phyloP scores from a whole-genome alignment of 768 basidiomycete genomes.

The Mycena belliarum region DNA sequence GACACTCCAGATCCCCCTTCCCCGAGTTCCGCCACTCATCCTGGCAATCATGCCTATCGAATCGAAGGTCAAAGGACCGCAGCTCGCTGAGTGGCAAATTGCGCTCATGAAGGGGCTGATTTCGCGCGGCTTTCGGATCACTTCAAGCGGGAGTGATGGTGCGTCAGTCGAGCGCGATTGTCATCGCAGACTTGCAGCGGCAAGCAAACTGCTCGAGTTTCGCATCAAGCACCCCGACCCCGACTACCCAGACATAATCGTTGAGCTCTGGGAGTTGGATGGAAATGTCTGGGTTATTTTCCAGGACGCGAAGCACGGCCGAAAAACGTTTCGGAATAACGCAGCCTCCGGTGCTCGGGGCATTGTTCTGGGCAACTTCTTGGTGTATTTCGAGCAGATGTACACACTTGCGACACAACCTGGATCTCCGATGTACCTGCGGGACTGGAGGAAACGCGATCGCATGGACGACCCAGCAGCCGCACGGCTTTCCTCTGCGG shows the following conservation, averaged over 20 bases:
- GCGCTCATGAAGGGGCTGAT: background rate
- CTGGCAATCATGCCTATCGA: slow-evolving; percentile 11
- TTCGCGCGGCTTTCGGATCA: background rate
- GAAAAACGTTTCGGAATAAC: background rate
- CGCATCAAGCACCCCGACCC: background rate
- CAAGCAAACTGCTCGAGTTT: background rate
- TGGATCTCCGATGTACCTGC: background rate
- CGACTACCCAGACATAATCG: background rate
- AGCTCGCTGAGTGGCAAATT: slow-evolving; percentile 1
- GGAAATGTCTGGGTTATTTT: background rate
- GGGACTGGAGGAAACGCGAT: background rate
- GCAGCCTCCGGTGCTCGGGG: background rate
- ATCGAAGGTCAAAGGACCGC: background rate
- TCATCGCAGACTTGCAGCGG: background rate
- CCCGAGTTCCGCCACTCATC: slow-evolving; percentile 25
- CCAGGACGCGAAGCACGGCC: background rate
- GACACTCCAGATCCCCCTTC: slow-evolving; percentile 27
- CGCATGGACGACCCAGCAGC: slow-evolving; percentile 36
- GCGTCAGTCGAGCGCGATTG: slow-evolving; percentile 4
- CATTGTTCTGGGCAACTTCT: background rate
- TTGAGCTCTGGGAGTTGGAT: background rate
- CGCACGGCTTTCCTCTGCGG: slow-evolving; percentile 28
- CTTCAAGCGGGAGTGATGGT: background rate
- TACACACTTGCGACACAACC: background rate
- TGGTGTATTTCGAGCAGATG: background rate